phyloP scores from a whole-genome alignment of 352 stramenopile genomes.

The Phytopythium chamaehyphon region DNA sequence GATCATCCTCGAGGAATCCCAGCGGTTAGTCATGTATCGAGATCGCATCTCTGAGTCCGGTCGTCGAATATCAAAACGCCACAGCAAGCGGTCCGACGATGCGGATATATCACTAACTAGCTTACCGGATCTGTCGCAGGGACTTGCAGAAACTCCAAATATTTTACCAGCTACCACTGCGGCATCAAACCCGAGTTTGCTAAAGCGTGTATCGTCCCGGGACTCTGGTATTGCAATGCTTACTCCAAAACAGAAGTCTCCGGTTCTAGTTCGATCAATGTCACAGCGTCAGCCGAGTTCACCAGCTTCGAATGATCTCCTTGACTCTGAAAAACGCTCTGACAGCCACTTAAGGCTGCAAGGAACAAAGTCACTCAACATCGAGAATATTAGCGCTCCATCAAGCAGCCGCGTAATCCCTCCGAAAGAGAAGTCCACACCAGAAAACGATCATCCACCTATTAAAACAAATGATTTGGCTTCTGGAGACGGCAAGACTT shows the following conservation, averaged over 20 bases:
- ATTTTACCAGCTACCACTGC: neutral
- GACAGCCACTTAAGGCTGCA: too few species aligned
- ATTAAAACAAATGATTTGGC: neutral
- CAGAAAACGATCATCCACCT: constrained; percentile 5
- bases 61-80: constrained; percentile 6
- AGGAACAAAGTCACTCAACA: too few species aligned
- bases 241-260: constrained; percentile 12
- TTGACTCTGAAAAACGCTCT: too few species aligned
- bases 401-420: neutral
- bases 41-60: constrained; percentile 4
- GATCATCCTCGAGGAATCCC: constrained; percentile 66
- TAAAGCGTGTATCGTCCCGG: constrained; percentile 36
- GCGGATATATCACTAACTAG: constrained; percentile 53
- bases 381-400: too few species aligned
- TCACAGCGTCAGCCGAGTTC: constrained; percentile 23
- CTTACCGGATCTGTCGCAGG: constrained; percentile 47
- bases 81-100: constrained; percentile 14
- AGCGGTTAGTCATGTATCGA: constrained; percentile 20
- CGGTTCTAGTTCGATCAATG: constrained; percentile 29
- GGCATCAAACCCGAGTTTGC: constrained; percentile 11
- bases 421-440: neutral
- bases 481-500: constrained; percentile 13
- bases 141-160: constrained; percentile 1
- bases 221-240: constrained; percentile 14
- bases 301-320: too few species aligned